A percentile compares a stretch with the other conserved stretches of the same genome.
Conservation (phyloP, 768 basidiomycete species). For the Neoboletus subvelutipes region DNA sequence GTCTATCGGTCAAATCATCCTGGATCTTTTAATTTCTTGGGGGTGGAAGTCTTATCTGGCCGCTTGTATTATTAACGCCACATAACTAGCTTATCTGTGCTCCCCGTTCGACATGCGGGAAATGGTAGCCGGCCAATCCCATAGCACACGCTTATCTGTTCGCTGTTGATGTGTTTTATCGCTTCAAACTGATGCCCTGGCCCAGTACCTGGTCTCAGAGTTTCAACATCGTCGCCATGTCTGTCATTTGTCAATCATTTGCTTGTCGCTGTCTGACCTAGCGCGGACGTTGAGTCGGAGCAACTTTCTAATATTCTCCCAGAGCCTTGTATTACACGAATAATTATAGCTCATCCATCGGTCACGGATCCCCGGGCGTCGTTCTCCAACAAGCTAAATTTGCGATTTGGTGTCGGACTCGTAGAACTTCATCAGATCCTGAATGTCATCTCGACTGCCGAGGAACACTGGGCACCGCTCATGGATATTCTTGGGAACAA, state of each 20-base stretch:
- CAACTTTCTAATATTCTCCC: neutral
- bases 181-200: neutral
- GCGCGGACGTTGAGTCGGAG: neutral
- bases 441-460: slow-evolving; percentile 90
- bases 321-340: slow-evolving; percentile 6
- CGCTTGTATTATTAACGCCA: slow-evolving; percentile 24
- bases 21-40: neutral
- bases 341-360: slow-evolving; percentile 1
- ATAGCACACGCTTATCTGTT: neutral
- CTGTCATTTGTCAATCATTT: neutral
- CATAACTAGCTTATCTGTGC: slow-evolving; percentile 1
- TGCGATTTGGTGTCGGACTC: slow-evolving; percentile 35
- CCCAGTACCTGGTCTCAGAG: neutral
- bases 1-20: neutral
- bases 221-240: neutral
- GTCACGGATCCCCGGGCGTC: neutral
- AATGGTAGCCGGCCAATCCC: neutral
- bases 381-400: slow-evolving; percentile 1
- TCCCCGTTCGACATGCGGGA: neutral
- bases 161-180: neutral
- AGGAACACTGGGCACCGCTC: slow-evolving; percentile 92
- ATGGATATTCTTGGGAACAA: slow-evolving; percentile 83
- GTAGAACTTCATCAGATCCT: slow-evolving; percentile 88
- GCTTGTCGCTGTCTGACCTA: neutral
- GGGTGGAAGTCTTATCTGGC: neutral